phyloP scores from a whole-genome alignment of 257 asterid species.

The Prunella vulgaris region DNA sequence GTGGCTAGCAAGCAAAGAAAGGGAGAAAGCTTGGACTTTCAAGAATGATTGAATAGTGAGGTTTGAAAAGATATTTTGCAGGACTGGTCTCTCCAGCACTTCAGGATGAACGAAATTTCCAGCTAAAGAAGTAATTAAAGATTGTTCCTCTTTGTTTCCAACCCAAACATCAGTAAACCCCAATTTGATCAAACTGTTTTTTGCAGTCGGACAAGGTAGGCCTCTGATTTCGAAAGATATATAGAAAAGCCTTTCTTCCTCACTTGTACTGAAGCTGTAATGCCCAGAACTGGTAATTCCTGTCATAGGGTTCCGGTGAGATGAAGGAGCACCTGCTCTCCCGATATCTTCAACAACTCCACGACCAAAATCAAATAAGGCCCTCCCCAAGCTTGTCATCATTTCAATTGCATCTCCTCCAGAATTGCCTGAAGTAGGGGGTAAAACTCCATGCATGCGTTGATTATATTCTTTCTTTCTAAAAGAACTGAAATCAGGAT shows the following conservation, averaged over 20 bases:
- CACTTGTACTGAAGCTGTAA: slow-evolving; percentile 38
- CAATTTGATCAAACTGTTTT: slow-evolving; percentile 53
- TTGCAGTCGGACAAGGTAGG: slow-evolving; percentile 85
- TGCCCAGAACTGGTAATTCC: slow-evolving; percentile 40
- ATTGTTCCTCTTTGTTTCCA: slow-evolving; percentile 77
- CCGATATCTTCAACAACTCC: slow-evolving; percentile 97
- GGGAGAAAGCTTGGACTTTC: slow-evolving; percentile 71
- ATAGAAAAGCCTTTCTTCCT: slow-evolving; percentile 44
- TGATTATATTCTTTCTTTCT: slow-evolving; percentile 33
- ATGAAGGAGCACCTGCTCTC: slow-evolving; percentile 57
- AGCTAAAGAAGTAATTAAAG: slow-evolving; percentile 59
- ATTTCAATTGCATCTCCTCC: slow-evolving; percentile 95
- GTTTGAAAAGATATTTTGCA: slow-evolving; percentile 60
- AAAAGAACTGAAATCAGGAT: slow-evolving; percentile 33
- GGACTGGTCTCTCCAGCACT: slow-evolving; percentile 69
- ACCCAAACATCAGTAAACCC: slow-evolving; percentile 76
- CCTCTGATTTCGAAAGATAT: slow-evolving; percentile 71
- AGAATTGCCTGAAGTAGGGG: slow-evolving; percentile 50
- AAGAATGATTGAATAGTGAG: slow-evolving; percentile 49
- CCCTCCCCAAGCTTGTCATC: slow-evolving; percentile 87
- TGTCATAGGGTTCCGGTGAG: slow-evolving; percentile 41
- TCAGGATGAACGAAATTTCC: slow-evolving; percentile 82
- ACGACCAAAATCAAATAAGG: slow-evolving; percentile 88
- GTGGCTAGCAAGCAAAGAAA: slow-evolving; percentile 62
- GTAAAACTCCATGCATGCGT: slow-evolving; percentile 35